These are phyloP conservation scores for Austroboletus olivaceoglutinosus DNA, from an alignment of 1,284 basidiomycete species.

Conservation along the genomic window DNA sequence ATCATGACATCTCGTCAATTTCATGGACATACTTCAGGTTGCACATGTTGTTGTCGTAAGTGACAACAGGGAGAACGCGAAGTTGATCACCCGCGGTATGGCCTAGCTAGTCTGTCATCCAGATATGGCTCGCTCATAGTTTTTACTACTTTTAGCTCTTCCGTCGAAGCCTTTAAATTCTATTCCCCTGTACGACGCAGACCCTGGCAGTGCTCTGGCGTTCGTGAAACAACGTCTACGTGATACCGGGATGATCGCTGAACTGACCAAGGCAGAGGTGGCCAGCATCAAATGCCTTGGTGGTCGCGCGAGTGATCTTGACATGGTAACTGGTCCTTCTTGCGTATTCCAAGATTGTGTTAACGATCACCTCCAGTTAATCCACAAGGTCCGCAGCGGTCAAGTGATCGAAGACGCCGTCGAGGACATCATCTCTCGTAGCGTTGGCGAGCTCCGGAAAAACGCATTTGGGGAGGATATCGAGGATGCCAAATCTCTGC, in stretches of 20 bases:
- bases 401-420: slow-evolving; percentile 77
- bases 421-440: slow-evolving; percentile 81
- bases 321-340: slow-evolving; percentile 53
- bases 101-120: not conserved
- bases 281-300: slow-evolving; percentile 71
- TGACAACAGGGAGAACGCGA: slow-evolving; percentile 87
- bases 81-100: slow-evolving; percentile 76
- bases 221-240: slow-evolving; percentile 82
- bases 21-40: slow-evolving; percentile 41
- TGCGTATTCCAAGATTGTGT: not conserved
- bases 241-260: slow-evolving; percentile 53
- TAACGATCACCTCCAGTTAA: slow-evolving; percentile 50
- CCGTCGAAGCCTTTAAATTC: slow-evolving; percentile 82
- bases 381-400: slow-evolving; percentile 82
- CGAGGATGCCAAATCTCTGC: slow-evolving; percentile 79
- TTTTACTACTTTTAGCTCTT: slow-evolving; percentile 52
- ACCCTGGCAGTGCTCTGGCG: slow-evolving; percentile 72
- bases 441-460: slow-evolving; percentile 84
- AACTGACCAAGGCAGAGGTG: slow-evolving; percentile 53
- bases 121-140: not conserved
- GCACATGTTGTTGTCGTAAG: slow-evolving; percentile 93
- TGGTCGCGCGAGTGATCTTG: slow-evolving; percentile 84
- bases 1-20: not conserved
- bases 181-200: slow-evolving; percentile 83
- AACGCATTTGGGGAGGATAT: slow-evolving; percentile 90